Evolutionary conservation across 2,329 filamentous ascomycete genomes (phyloP).

Genomic region (Parafenestella ontariensis): DNA sequence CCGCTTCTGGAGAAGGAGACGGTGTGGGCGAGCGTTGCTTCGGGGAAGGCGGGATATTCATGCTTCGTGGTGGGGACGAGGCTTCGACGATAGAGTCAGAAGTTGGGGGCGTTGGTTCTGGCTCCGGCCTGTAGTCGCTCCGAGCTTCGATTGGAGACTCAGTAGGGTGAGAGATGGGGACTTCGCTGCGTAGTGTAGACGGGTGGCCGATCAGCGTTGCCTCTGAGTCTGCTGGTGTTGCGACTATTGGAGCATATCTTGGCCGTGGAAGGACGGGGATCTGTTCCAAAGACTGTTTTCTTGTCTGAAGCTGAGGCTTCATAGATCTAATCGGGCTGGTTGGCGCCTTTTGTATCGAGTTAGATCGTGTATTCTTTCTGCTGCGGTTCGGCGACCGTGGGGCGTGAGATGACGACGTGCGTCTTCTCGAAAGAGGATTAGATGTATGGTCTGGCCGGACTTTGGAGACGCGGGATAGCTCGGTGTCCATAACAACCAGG

Average conservation of each 20-base stretch:
- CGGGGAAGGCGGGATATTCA: conserved; percentile 5
- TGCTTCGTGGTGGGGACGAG: conserved; percentile 5
- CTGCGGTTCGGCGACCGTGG: conserved; percentile 27
- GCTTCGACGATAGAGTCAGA: conserved; percentile 11
- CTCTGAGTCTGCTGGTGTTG: conserved; percentile 38
- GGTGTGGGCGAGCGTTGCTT: not conserved
- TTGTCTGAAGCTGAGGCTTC: conserved; percentile 21
- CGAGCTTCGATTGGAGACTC: conserved; percentile 7
- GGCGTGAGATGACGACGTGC: conserved; percentile 27
- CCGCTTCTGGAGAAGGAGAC: conserved; percentile 20
- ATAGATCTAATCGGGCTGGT: conserved; percentile 13
- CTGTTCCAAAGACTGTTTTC: conserved; percentile 25
- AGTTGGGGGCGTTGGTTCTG: conserved; percentile 8
- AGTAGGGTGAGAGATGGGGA: conserved; percentile 1
- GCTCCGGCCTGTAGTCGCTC: conserved; percentile 2
- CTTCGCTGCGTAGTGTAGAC: conserved; percentile 21
- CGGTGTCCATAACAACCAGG: conserved; percentile 39
- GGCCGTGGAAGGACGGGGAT: conserved; percentile 16
- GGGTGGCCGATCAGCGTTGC: conserved; percentile 32
- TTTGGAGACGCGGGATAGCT: conserved; percentile 31
- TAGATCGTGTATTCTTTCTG: conserved; percentile 23
- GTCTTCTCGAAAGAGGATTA: conserved; percentile 17
- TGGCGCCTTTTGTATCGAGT: conserved; percentile 20
- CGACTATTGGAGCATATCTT: conserved; percentile 7
- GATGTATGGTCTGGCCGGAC: conserved; percentile 22